Base-by-base conservation (phyloP, 129 eudicot genomes). In the Escallonia rubra region DNA sequence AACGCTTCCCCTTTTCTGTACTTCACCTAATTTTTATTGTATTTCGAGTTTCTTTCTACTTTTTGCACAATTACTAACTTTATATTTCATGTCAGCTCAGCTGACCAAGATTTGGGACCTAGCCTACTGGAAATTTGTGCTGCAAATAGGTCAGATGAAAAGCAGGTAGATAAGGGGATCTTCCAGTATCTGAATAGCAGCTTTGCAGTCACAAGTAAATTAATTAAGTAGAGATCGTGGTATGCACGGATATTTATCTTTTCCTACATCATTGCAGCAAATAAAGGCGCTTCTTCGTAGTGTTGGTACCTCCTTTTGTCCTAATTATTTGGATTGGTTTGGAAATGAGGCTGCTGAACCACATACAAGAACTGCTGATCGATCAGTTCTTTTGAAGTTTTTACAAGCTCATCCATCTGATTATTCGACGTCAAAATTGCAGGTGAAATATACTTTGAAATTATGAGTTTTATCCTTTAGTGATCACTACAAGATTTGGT, bases 91-190 rank as follows among this genome's bases (percentile, higher is more conserved):
- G 40, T 60, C 79, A 93, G 96, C 65, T 60, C 79, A 93, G 96
- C 65, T 44, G 75, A 63, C 59, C 80, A 74, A 53, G 88, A 85
- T 69, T 61, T 86, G 72, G 95, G 92, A 70, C 86, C 92, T 44
- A 89, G 81, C 71, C 72, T 93, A 63, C 86, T 96, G 59, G 88
- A 86, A 74, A 89, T 93, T 72, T 89, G 95, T 76, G 92, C 98
- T 57, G 92, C 95, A 66, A 86, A 93, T 72, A 86, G 95, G 74
- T 80, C 88, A 43, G 95, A 88, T 86, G 98, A 93, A 76, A 89
- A 89, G 78, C 88, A 93, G 78, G 98, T 93, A 72, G 69, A 15
- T 42, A 59, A 42, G 44, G n/a, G 38, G 39, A 61, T 13, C 61
- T 44, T 23, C 14, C 63, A 9, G 57, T 34, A 39, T 44, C 14